These are phyloP conservation scores for Dioszegia aurantiaca DNA, from an alignment of 768 basidiomycete species.

Conservation along the genomic window DNA sequence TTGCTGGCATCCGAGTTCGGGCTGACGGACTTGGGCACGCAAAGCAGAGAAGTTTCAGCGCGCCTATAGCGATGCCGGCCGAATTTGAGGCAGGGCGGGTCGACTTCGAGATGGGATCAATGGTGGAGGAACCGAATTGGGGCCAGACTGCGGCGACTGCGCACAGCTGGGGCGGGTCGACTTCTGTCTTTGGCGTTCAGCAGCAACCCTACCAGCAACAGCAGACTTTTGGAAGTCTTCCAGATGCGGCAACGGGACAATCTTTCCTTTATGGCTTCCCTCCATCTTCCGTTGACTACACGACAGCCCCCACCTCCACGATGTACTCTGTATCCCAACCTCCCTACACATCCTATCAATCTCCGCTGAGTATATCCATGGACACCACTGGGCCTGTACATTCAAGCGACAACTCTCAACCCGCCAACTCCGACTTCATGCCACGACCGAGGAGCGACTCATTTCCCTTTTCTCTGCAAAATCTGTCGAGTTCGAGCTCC, in stretches of 20 bases:
- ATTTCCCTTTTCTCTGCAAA: neutral
- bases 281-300: too few species aligned
- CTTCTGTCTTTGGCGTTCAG: neutral
- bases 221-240: too few species aligned
- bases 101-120: neutral
- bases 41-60: constrained; percentile 8
- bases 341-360: too few species aligned
- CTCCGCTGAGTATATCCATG: too few species aligned
- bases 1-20: neutral
- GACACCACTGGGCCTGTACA: too few species aligned
- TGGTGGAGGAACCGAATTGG: neutral
- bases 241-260: too few species aligned
- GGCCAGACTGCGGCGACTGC: neutral
- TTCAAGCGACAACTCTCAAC: neutral
- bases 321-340: too few species aligned
- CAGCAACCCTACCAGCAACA: neutral
- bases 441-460: neutral
- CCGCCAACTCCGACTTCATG: neutral
- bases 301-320: too few species aligned
- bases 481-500: neutral
- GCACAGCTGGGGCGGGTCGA: neutral
- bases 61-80: constrained; percentile 10
- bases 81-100: constrained; percentile 6
- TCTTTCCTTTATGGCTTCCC: too few species aligned
- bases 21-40: constrained; percentile 2